Conservation (phyloP, 2,329 filamentous ascomycete genomes). For the Pseudocercospora fijiensis region DNA sequence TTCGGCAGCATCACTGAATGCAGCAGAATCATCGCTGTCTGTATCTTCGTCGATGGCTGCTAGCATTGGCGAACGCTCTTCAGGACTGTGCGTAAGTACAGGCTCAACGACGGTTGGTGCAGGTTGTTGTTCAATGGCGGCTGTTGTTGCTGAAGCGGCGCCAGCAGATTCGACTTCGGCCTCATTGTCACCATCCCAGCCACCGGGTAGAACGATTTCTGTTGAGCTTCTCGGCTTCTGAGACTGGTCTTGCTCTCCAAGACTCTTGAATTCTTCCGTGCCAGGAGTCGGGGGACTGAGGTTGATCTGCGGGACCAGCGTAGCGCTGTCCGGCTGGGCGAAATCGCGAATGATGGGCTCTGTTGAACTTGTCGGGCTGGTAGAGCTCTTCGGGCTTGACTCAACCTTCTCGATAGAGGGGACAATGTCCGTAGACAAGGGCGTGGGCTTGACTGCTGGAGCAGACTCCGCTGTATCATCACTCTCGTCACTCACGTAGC, state of each 20-base stretch:
- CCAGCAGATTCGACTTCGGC: conserved; percentile 11
- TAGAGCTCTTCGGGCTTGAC: conserved; percentile 8
- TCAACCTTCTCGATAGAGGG: conserved; percentile 8
- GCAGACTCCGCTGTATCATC: conserved; percentile 23
- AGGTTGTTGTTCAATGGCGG: conserved; percentile 7
- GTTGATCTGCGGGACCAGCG: conserved; percentile 35
- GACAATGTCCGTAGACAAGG: conserved; percentile 14
- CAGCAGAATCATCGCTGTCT: conserved; percentile 52
- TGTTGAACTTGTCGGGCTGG: conserved; percentile 8
- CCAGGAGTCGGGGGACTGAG: conserved; percentile 40
- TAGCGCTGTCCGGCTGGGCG: conserved; percentile 19
- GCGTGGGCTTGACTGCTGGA: conserved; percentile 15
- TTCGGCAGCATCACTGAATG: conserved; percentile 77
- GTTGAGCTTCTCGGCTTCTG: conserved; percentile 22
- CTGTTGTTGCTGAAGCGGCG: conserved; percentile 13
- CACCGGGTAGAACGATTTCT: conserved; percentile 33
- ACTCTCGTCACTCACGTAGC: conserved; percentile 60
- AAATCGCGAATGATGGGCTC: conserved; percentile 29
- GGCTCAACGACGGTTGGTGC: conserved; percentile 12
- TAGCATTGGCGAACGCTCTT: conserved; percentile 20
- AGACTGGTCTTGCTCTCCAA: conserved; percentile 18
- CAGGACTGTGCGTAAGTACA: conserved; percentile 18
- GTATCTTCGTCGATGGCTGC: conserved; percentile 31
- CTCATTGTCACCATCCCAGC: conserved; percentile 28
- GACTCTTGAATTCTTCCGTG: conserved; percentile 29